Percentiles rank a stretch among this genome's conserved stretches.
These are phyloP conservation scores for Monilinia laxa DNA, from an alignment of 2,329 filamentous ascomycete genomes.

Conservation along the genomic window DNA sequence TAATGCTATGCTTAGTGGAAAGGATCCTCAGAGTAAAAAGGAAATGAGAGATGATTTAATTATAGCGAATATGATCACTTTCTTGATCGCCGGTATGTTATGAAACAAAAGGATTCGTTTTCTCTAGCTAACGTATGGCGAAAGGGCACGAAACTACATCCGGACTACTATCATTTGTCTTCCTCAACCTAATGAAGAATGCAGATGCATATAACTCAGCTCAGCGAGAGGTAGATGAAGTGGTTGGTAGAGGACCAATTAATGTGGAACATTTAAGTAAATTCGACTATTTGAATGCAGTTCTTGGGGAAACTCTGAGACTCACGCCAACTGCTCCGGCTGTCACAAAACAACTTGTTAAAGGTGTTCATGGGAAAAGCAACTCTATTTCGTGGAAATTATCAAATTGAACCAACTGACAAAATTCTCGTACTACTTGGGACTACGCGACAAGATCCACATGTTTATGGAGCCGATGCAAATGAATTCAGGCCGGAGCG, in stretches of 20 bases:
- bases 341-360: slow-evolving; percentile 50
- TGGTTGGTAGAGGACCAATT: slow-evolving; percentile 50
- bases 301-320: slow-evolving; percentile 65
- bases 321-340: slow-evolving; percentile 59
- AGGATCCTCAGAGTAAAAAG: slow-evolving; percentile 63
- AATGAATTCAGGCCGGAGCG: slow-evolving; percentile 67
- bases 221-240: slow-evolving; percentile 52
- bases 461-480: slow-evolving; percentile 64
- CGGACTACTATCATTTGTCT: slow-evolving; percentile 50
- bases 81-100: slow-evolving; percentile 44
- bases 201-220: slow-evolving; percentile 48
- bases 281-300: slow-evolving; percentile 64
- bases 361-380: slow-evolving; percentile 43
- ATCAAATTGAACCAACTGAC: slow-evolving; percentile 49
- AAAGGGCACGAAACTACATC: slow-evolving; percentile 66
- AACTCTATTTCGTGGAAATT: slow-evolving; percentile 36
- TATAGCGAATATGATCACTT: slow-evolving; percentile 68
- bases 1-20: slow-evolving; percentile 64
- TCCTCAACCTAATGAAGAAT: slow-evolving; percentile 53
- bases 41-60: slow-evolving; percentile 61
- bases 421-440: slow-evolving; percentile 50
- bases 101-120: too few relatives aligned
- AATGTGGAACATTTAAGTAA: slow-evolving; percentile 49
- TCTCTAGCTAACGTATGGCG: slow-evolving; percentile 47
- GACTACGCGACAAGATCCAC: slow-evolving; percentile 60